A percentile compares a stretch with the other conserved stretches of the same genome.
phyloP scores from a whole-genome alignment of 2,329 filamentous ascomycete species.

The Xylariaceae sp. region DNA sequence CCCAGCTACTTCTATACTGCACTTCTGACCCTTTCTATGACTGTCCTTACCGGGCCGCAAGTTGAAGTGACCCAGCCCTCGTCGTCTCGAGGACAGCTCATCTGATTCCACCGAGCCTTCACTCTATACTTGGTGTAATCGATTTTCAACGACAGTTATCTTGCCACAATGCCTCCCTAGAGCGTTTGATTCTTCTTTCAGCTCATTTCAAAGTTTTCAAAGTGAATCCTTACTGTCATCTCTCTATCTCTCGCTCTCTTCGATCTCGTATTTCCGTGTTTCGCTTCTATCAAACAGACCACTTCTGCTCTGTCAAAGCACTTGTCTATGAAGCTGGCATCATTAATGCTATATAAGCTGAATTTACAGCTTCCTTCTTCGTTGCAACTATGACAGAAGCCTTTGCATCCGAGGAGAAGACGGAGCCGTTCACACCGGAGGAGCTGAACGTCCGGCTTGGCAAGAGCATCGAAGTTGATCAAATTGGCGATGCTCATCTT shows the following conservation, averaged over 20 bases:
- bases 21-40: slow-evolving; percentile 30
- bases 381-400: slow-evolving; percentile 43
- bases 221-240: slow-evolving; percentile 8
- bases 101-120: slow-evolving; percentile 24
- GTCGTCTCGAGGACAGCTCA: slow-evolving; percentile 30
- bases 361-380: slow-evolving; percentile 11
- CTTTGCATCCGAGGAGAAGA: slow-evolving; percentile 48
- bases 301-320: slow-evolving; percentile 3
- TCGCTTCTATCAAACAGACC: slow-evolving; percentile 8
- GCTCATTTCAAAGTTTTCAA: slow-evolving; percentile 11
- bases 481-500: slow-evolving; percentile 35
- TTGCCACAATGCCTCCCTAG: neutral
- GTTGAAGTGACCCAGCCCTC: slow-evolving; percentile 11
- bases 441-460: slow-evolving; percentile 49
- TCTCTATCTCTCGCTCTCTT: slow-evolving; percentile 12
- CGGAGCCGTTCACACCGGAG: slow-evolving; percentile 55
- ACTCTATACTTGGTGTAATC: neutral
- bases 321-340: slow-evolving; percentile 1
- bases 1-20: neutral
- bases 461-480: slow-evolving; percentile 42
- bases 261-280: slow-evolving; percentile 7
- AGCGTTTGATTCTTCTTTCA: slow-evolving; percentile 17
- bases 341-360: slow-evolving; percentile 9
- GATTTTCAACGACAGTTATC: no score
- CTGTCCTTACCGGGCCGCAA: slow-evolving; percentile 21